Evolutionary conservation across 495 filamentous ascomycete species (phyloP).

Genomic region (Hypoxylon rickii): DNA sequence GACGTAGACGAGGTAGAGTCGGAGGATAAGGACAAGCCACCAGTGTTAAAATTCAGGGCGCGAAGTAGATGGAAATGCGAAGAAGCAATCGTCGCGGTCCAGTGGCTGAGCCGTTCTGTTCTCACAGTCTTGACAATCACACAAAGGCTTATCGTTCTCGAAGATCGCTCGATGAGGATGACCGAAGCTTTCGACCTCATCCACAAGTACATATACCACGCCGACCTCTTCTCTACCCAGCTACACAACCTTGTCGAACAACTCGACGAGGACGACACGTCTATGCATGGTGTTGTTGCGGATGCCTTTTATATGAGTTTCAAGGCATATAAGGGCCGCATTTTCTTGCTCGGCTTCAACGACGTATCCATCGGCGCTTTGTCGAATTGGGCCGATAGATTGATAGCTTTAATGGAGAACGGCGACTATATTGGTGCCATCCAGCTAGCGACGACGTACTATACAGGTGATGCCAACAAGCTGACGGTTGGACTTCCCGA

Average conservation of each 20-base stretch:
- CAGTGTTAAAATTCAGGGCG: conserved; percentile 75
- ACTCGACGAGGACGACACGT: conserved; percentile 81
- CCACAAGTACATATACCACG: conserved; percentile 89
- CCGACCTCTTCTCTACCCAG: conserved; percentile 83
- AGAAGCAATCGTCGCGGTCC: conserved; percentile 93
- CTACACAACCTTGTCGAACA: conserved; percentile 83
- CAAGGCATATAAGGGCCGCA: conserved; percentile 88
- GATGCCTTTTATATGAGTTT: conserved; percentile 99
- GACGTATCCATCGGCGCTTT: conserved; percentile 86
- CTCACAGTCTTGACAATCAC: conserved; percentile 90
- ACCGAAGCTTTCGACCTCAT: conserved; percentile 94
- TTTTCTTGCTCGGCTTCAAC: conserved; percentile 89
- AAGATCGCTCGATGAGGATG: conserved; percentile 83
- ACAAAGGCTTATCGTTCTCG: conserved; percentile 87
- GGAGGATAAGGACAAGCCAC: conserved; percentile 70
- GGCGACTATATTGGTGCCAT: conserved; percentile 94
- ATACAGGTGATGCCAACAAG: conserved; percentile 84
- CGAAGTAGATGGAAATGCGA: conserved; percentile 91
- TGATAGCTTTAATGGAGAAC: conserved; percentile 94
- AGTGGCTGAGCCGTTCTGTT: conserved; percentile 96
- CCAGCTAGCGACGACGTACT: conserved; percentile 86
- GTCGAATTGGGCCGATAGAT: conserved; percentile 97
- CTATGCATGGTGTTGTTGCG: conserved; percentile 93
- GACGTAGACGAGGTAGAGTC: conserved; percentile 78
- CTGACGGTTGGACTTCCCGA: conserved; percentile 92